Evolutionary conservation across 2,329 filamentous ascomycete genomes (phyloP).

Genomic region (Calonectria leucothoes): DNA sequence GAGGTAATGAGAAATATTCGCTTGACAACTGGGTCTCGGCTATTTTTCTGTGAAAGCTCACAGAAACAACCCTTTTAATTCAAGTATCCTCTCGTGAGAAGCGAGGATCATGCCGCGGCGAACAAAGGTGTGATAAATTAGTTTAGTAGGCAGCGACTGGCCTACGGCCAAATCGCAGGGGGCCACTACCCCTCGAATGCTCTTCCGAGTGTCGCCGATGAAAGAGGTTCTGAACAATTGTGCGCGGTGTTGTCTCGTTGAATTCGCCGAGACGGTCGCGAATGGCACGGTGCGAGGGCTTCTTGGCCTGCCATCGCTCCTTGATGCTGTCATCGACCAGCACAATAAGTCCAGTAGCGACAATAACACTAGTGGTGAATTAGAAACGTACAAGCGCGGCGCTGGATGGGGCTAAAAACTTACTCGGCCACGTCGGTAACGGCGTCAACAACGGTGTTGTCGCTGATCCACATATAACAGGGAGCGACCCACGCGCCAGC

Average conservation of each 20-base stretch:
- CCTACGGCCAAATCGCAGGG: slow-evolving; percentile 50
- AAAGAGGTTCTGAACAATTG: slow-evolving; percentile 54
- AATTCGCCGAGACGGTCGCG: slow-evolving; percentile 38
- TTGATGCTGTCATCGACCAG: slow-evolving; percentile 94
- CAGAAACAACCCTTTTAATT: not conserved
- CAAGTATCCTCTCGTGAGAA: not conserved
- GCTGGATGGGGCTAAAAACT: slow-evolving; percentile 44
- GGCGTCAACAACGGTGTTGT: slow-evolving; percentile 74
- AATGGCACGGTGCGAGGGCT: slow-evolving; percentile 44
- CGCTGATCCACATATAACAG: slow-evolving; percentile 90
- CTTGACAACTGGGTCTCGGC: not conserved
- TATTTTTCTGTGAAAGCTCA: not conserved
- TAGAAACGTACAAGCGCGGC: slow-evolving; percentile 29
- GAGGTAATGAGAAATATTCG: not conserved
- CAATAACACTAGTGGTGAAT: slow-evolving; percentile 76
- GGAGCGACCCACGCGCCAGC: slow-evolving; percentile 93
- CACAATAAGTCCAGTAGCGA: slow-evolving; percentile 89
- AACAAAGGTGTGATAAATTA: not conserved
- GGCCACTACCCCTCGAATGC: slow-evolving; percentile 44
- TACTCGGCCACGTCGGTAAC: slow-evolving; percentile 90
- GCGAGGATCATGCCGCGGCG: not conserved
- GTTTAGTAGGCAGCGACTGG: slow-evolving; percentile 51
- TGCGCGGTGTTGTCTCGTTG: slow-evolving; percentile 40
- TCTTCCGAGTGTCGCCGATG: slow-evolving; percentile 55
- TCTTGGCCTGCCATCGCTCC: slow-evolving; percentile 73